Evolutionary conservation across 106 monocot species (phyloP).

Genomic region (Alisma plantagoaquatica): DNA sequence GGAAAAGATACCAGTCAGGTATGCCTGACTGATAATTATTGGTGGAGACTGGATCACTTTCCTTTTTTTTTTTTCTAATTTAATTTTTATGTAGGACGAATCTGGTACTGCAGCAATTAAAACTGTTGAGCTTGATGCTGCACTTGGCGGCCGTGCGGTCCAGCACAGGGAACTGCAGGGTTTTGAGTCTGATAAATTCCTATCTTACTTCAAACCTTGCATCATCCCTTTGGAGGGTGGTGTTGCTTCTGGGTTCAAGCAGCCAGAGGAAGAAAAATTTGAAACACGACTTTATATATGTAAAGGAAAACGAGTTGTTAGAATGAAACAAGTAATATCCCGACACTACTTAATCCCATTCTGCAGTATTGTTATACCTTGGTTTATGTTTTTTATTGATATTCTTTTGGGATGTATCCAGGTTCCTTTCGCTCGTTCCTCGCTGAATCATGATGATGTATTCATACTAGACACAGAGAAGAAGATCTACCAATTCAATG

Average conservation of each 20-base stretch:
- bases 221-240: slow-evolving; percentile 58
- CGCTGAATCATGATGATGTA: too few relatives aligned
- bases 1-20: slow-evolving; percentile 60
- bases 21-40: too few relatives aligned
- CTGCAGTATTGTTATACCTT: too few relatives aligned
- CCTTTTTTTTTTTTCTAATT: too few relatives aligned
- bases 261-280: slow-evolving; percentile 38
- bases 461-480: too few relatives aligned
- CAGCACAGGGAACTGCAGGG: slow-evolving; percentile 49
- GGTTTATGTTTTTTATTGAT: too few relatives aligned
- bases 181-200: slow-evolving; percentile 52
- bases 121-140: slow-evolving; percentile 47
- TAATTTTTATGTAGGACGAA: slow-evolving; percentile 68
- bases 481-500: too few relatives aligned
- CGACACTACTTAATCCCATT: too few relatives aligned
- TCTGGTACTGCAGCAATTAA: slow-evolving; percentile 56
- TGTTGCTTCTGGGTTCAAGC: slow-evolving; percentile 42
- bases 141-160: slow-evolving; percentile 50
- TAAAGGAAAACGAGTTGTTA: slow-evolving; percentile 40
- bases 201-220: slow-evolving; percentile 57
- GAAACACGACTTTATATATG: slow-evolving; percentile 45
- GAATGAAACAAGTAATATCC: slow-evolving; percentile 42
- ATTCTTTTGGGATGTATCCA: too few relatives aligned
- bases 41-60: too few relatives aligned
- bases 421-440: too few relatives aligned